Percentiles rank a stretch among this genome's conserved stretches.
Conservation (phyloP, 768 basidiomycete species). For the Mrakia blollopis region DNA sequence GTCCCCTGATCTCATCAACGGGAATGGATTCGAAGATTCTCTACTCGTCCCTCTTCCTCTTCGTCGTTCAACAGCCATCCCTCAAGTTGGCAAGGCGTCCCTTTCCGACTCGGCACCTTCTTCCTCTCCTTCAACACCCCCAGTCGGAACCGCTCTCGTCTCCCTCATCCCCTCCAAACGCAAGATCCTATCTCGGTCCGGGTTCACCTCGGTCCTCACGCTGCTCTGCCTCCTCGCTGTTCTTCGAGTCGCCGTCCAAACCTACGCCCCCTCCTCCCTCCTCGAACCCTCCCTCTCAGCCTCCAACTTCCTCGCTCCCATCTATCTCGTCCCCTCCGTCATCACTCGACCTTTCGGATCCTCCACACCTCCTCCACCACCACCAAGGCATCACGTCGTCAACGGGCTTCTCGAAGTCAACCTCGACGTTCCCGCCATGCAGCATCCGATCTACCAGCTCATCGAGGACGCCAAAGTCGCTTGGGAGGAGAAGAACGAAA, state of each 20-base stretch:
- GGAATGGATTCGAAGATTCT: conserved; percentile 16
- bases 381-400: neutral
- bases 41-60: neutral
- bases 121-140: neutral
- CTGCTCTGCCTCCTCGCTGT: neutral
- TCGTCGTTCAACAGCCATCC: neutral
- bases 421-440: conserved; percentile 24
- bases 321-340: conserved; percentile 4
- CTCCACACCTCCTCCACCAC: neutral
- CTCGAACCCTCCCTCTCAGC: neutral
- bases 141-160: neutral
- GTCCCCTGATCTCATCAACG: conserved; percentile 15
- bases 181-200: neutral
- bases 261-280: neutral
- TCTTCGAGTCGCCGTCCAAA: neutral
- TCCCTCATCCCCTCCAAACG: neutral
- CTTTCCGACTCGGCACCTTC: neutral
- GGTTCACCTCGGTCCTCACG: neutral
- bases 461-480: conserved; percentile 37
- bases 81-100: neutral
- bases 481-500: conserved; percentile 40
- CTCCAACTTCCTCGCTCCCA: neutral
- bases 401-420: conserved; percentile 48
- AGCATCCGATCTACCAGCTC: conserved; percentile 51
- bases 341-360: neutral